Conservation (phyloP, 2,329 filamentous ascomycete species). For the Tolypocladium capitatum region DNA sequence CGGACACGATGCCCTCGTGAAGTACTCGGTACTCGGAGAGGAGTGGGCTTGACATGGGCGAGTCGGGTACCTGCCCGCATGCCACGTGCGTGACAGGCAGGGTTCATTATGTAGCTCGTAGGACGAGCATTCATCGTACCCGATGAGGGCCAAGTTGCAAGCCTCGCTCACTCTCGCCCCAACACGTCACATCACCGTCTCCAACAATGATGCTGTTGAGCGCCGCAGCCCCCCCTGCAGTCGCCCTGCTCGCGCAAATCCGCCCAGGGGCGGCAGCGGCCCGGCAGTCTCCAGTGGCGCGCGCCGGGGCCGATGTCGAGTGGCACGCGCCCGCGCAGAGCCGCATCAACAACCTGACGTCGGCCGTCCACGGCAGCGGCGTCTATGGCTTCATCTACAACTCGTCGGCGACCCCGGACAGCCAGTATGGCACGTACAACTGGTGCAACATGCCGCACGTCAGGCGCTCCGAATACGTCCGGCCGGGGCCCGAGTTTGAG, state of each 20-base stretch:
- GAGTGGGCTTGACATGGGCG: no score
- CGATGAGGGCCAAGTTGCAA: no score
- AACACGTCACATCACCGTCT: no score
- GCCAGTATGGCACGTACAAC: constrained; percentile 54
- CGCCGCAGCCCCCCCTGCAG: background rate
- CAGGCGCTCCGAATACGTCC: constrained; percentile 50
- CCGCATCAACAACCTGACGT: constrained; percentile 46
- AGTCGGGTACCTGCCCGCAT: no score
- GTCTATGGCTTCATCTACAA: constrained; percentile 66
- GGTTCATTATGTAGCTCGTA: no score
- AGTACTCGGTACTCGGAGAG: no score
- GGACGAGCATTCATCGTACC: no score
- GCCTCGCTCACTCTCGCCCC: no score
- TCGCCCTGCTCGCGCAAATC: background rate
- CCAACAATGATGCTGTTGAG: no score
- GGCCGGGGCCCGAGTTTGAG: constrained; percentile 39
- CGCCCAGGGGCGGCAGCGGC: no score
- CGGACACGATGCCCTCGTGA: background rate
- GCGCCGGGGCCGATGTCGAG: constrained; percentile 21
- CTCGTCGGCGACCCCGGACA: constrained; percentile 42
- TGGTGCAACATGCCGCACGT: constrained; percentile 86
- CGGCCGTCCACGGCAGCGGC: constrained; percentile 44
- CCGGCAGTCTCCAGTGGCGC: background rate
- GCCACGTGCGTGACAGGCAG: no score
- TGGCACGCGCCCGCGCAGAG: constrained; percentile 47